phyloP scores from a whole-genome alignment of 176 grass and related monocot genomes.

The Eremochloa ophiuroides region DNA sequence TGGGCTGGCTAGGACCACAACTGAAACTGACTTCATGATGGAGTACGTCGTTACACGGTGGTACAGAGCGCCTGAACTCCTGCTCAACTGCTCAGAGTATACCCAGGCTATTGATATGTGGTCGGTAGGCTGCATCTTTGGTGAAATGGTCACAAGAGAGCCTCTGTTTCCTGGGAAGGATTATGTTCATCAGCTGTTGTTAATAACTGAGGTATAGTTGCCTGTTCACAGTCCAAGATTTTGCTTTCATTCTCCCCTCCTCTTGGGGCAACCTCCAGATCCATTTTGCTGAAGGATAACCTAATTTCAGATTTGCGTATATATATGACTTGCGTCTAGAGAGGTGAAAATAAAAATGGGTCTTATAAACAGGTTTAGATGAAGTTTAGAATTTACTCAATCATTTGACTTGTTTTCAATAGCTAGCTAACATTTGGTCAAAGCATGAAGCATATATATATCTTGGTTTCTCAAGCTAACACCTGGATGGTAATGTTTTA shows the following conservation, averaged over 20 bases:
- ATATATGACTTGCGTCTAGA: not conserved
- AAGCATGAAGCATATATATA: not conserved
- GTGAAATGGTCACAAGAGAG: slow-evolving; percentile 84
- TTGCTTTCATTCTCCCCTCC: not conserved
- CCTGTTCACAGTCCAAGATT: not conserved
- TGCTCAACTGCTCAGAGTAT: slow-evolving; percentile 98
- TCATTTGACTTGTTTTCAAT: not conserved
- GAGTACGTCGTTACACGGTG: slow-evolving; percentile 95
- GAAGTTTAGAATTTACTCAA: not conserved
- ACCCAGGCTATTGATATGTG: slow-evolving; percentile 97
- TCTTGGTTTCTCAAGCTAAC: slow-evolving; percentile 5
- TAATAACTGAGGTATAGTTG: slow-evolving; percentile 85
- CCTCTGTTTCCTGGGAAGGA: slow-evolving; percentile 95
- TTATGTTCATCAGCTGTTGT: slow-evolving; percentile 88
- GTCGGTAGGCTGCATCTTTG: slow-evolving; percentile 93
- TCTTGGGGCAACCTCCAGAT: not conserved
- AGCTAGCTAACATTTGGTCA: not conserved
- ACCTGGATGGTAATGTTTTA: not conserved
- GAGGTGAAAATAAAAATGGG: not conserved
- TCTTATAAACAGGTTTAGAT: not conserved
- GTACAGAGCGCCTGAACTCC: slow-evolving; percentile 90
- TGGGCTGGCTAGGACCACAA: slow-evolving; percentile 90
- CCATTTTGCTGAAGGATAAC: not conserved
- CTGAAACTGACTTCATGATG: slow-evolving; percentile 97
- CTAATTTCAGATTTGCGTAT: not conserved